Percentiles rank a stretch among this genome's conserved stretches.
phyloP scores from a whole-genome alignment of 768 basidiomycete genomes.

The Obba rivulosa region DNA sequence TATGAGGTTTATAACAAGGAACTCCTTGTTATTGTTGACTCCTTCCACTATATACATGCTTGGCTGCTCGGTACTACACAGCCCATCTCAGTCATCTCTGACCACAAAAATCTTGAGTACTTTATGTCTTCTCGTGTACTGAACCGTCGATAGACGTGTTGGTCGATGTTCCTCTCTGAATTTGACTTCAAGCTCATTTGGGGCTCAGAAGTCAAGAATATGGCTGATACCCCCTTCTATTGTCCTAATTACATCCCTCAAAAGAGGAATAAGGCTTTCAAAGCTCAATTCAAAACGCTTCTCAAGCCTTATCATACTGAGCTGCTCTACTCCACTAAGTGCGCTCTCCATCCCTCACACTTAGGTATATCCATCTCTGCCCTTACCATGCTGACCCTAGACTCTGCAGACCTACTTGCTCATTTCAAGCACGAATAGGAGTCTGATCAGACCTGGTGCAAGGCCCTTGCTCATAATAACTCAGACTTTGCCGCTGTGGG shows the following conservation, averaged over 20 bases:
- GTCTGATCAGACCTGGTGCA: no score
- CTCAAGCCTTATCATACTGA: conserved; percentile 6
- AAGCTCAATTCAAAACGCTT: conserved; percentile 4
- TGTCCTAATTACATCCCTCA: no score
- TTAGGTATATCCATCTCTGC: background rate
- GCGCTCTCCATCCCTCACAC: background rate
- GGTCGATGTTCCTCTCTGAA: conserved; percentile 17
- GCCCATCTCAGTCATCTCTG: conserved; percentile 19
- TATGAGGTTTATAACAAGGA: conserved; percentile 31
- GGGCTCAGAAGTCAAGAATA: background rate
- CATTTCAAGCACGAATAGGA: no score
- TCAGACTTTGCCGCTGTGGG: conserved; percentile 1
- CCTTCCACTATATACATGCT: conserved; percentile 21
- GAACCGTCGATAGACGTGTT: conserved; percentile 27
- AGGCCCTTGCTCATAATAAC: no score
- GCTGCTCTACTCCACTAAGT: background rate
- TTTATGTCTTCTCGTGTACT: conserved; percentile 20
- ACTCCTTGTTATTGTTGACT: conserved; percentile 28
- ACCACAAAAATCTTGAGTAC: conserved; percentile 28
- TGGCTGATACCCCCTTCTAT: no score
- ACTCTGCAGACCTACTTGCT: no score
- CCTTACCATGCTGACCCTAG: no score
- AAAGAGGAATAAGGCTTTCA: background rate
- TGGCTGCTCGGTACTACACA: conserved; percentile 16
- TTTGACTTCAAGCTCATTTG: conserved; percentile 13